Evolutionary conservation across 164 flowering plant genomes (phyloP), one percentile per base, ranked within the genome.

Genomic region (Dillenia suffruticosa): DNA sequence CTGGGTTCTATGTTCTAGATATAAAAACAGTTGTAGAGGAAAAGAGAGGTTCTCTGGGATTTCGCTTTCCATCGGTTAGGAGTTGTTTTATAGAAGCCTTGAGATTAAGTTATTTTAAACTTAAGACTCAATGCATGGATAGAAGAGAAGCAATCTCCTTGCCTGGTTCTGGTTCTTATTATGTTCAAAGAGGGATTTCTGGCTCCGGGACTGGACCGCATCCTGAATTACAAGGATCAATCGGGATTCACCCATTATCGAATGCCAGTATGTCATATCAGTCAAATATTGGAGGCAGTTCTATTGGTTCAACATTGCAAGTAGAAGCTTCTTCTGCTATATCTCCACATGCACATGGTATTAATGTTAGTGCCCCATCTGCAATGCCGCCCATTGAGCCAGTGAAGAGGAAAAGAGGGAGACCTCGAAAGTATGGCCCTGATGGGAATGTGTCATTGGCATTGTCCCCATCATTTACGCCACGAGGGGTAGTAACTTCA

Each of bases 361-460:
- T 73, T 54, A 77, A 72, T 69, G 70, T 66, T 11, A 76, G 78
- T 48, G 68, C 75, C 24, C 65, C 81, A 8, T 43, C 80, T n/a
- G 65, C 59, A 13, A 51, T 76, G 70, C 73, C 76, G 8, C 63
- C 63, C 6, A 70, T 72, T 13, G 85, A 79, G 69, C 80, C 87
- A 17, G 76, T 80, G 47, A 79, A 79, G 59, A 77, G 94, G 70
- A 92, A 86, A 62, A 80, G 98, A 55, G 98, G 98, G 40, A 83
- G 98, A 68, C 98, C 98, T 3, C 64, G 98, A 53, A 92, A 92
- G 63, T 92, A 92, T 57, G 98, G 94, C 48, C 82, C 84, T 10
- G 94, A 86, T 59, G 84, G 90, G 43, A 56, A 66, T 8, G 86
- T 84, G 3, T 79, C 93, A 1, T 64, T 87, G 67, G 88, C 83